Evolutionary conservation across 139 green algal species (phyloP).

Genomic region (Chlamydomonas eustigma): DNA sequence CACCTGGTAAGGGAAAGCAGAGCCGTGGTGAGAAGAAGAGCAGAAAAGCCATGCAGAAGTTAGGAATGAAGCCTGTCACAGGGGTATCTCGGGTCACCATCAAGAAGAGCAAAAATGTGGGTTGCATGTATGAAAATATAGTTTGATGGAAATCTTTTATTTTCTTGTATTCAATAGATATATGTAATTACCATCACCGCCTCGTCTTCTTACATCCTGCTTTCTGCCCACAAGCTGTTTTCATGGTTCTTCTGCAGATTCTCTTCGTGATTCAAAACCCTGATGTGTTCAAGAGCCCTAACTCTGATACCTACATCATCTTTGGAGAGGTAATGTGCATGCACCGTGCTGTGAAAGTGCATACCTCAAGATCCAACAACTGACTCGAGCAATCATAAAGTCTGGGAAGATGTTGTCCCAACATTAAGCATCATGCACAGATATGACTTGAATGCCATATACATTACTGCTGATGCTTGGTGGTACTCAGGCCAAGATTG

Average conservation of each 20-base stretch:
- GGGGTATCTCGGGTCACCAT: conserved; percentile 92
- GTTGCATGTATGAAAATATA: no score
- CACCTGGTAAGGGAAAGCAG: conserved; percentile 75
- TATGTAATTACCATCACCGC: no score
- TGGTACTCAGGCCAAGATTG: conserved; percentile 70
- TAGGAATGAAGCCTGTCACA: conserved; percentile 96
- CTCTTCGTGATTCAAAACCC: conserved; percentile 96
- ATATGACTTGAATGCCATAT: not conserved
- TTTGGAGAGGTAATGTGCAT: conserved; percentile 80
- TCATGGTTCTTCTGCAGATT: no score
- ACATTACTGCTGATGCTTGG: not conserved
- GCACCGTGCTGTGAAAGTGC: not conserved
- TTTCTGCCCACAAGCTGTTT: no score
- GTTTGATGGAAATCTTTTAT: no score
- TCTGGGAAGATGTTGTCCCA: not conserved
- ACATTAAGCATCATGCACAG: not conserved
- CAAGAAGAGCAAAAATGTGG: conserved; percentile 97
- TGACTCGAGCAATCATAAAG: not conserved
- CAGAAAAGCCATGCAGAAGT: conserved; percentile 97
- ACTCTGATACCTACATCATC: conserved; percentile 97
- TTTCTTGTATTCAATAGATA: no score
- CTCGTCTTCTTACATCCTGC: no score
- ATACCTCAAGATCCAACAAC: not conserved
- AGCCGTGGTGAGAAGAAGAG: conserved; percentile 97
- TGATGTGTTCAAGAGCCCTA: conserved; percentile 96